These are phyloP conservation scores for Cadophora gregata DNA, from an alignment of 2,329 filamentous ascomycete genomes.

Conservation along the genomic window DNA sequence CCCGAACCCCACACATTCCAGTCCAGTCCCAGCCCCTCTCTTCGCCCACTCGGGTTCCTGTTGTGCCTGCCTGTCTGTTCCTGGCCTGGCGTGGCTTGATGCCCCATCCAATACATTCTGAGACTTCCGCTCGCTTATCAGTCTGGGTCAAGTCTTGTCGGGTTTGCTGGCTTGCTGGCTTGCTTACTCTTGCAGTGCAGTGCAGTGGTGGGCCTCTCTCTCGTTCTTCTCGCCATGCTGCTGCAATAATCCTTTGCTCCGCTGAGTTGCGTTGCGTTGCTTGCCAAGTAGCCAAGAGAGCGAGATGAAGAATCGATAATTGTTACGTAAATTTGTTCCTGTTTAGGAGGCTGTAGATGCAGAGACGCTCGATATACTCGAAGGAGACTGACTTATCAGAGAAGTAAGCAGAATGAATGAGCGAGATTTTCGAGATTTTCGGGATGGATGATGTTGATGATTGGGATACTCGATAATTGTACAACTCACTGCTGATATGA, in stretches of 20 bases:
- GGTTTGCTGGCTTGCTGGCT: neutral
- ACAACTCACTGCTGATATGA: conserved; percentile 2
- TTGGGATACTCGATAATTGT: no score
- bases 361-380: neutral
- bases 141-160: neutral
- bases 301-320: neutral
- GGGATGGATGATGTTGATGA: no score
- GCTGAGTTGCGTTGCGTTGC: neutral
- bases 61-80: no score
- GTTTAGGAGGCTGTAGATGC: neutral
- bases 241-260: no score
- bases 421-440: no score
- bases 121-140: neutral
- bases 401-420: no score
- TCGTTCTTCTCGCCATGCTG: neutral
- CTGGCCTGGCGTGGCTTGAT: conserved; percentile 7
- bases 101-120: no score
- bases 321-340: conserved; percentile 1
- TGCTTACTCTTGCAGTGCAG: no score
- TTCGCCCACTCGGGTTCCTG: neutral
- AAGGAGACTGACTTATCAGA: no score
- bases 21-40: no score
- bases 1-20: neutral
- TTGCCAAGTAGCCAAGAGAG: neutral
- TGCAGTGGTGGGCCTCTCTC: no score